Evolutionary conservation across 768 basidiomycete species (phyloP).

Genomic region (Termitomyces sp.): DNA sequence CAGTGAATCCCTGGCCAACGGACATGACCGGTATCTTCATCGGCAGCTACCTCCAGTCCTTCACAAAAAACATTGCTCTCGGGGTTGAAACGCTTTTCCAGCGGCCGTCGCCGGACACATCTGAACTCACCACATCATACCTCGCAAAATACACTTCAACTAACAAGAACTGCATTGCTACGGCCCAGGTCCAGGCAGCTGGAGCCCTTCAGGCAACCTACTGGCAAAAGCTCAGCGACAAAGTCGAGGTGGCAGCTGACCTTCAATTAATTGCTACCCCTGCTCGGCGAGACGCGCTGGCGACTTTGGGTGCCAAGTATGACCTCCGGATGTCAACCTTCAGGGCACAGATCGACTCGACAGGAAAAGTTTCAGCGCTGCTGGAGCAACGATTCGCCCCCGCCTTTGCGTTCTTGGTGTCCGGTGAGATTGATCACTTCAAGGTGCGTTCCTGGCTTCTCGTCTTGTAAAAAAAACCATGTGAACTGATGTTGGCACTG

Average conservation of each 20-base stretch:
- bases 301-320: conserved; percentile 94
- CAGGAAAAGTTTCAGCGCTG: conserved; percentile 91
- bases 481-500: neutral
- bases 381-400: conserved; percentile 97
- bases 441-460: conserved; percentile 53
- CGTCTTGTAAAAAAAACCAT: conserved; percentile 1
- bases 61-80: conserved; percentile 86
- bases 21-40: conserved; percentile 92
- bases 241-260: conserved; percentile 97
- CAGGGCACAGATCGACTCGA: conserved; percentile 91
- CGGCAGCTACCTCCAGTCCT: conserved; percentile 87
- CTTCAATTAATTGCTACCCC: conserved; percentile 79
- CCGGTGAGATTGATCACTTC: conserved; percentile 98
- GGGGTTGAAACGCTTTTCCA: conserved; percentile 87
- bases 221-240: conserved; percentile 93
- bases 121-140: conserved; percentile 73
- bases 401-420: conserved; percentile 88
- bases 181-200: conserved; percentile 78
- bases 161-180: conserved; percentile 88
- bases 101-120: conserved; percentile 64
- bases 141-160: conserved; percentile 74
- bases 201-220: conserved; percentile 90
- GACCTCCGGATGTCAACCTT: conserved; percentile 93
- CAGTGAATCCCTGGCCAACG: conserved; percentile 85
- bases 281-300: conserved; percentile 82